These are phyloP conservation scores for Penicillium diatomitis DNA, from an alignment of 495 filamentous ascomycete species.

Conservation along the genomic window DNA sequence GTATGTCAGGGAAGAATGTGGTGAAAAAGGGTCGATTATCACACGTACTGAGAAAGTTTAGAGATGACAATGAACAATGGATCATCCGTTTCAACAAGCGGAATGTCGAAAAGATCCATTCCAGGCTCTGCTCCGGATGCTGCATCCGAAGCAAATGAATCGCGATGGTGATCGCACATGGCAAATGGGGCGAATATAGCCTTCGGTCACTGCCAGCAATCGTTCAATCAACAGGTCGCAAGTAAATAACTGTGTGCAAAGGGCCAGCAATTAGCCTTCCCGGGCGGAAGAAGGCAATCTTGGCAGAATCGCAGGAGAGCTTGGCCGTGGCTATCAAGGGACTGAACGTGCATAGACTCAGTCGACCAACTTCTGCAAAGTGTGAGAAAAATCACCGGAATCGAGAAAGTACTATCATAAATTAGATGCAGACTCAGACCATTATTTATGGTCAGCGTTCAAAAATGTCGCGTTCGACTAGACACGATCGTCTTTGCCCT, in stretches of 20 bases:
- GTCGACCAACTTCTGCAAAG: too few relatives aligned
- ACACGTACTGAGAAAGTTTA: conserved; percentile 54
- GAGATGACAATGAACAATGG: conserved; percentile 56
- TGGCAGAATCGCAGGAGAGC: background rate
- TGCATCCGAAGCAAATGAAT: background rate
- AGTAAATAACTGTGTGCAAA: background rate
- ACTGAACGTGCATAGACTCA: too few relatives aligned
- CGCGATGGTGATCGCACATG: background rate
- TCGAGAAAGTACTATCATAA: too few relatives aligned
- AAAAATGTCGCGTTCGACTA: background rate
- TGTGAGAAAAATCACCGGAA: too few relatives aligned
- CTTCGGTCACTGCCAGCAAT: background rate
- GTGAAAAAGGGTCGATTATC: background rate
- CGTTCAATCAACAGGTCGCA: background rate
- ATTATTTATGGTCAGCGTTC: background rate
- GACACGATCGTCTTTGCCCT: background rate
- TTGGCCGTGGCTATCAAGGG: too few relatives aligned
- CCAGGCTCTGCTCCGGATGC: conserved; percentile 4
- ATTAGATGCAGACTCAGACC: background rate
- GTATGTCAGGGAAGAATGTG: background rate
- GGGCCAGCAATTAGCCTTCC: background rate
- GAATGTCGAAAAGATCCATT: conserved; percentile 35
- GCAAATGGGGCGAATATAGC: background rate
- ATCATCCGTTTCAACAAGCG: conserved; percentile 55
- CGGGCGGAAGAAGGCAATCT: background rate